These are phyloP conservation scores for Asterionellopsis glacialis DNA, from an alignment of 108 stramenopile genomes.

Conservation along the genomic window DNA sequence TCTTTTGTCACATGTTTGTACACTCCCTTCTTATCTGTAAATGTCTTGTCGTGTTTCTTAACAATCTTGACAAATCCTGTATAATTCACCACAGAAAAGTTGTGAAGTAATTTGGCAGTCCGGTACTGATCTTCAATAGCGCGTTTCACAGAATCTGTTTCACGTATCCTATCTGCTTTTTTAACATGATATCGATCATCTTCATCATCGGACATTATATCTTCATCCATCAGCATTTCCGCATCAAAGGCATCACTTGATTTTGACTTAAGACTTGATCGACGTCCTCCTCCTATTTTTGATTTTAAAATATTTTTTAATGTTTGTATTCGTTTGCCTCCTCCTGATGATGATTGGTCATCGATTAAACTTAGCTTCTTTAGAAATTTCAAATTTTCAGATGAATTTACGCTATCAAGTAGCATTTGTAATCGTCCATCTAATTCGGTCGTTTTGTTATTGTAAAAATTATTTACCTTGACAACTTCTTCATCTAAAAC, in stretches of 20 bases:
- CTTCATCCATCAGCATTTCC: conserved; percentile 10
- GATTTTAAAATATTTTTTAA: not conserved
- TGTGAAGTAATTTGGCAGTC: conserved; percentile 70
- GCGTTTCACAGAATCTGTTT: conserved; percentile 73
- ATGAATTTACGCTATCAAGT: conserved; percentile 46
- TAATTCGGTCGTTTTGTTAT: conserved; percentile 49
- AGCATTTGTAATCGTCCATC: conserved; percentile 54
- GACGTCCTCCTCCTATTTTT: not conserved
- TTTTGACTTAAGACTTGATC: not conserved
- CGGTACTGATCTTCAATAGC: conserved; percentile 76
- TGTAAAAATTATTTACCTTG: conserved; percentile 59
- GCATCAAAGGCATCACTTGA: too few species aligned
- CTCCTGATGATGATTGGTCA: too few species aligned
- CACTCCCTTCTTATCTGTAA: conserved; percentile 54
- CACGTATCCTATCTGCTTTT: conserved; percentile 5
- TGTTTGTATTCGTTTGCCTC: not conserved
- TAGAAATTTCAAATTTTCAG: not conserved
- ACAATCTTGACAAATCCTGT: conserved; percentile 92
- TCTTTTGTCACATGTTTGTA: conserved; percentile 35
- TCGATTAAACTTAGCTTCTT: too few species aligned
- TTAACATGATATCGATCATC: conserved; percentile 14
- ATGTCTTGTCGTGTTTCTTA: conserved; percentile 88
- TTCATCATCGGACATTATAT: conserved; percentile 14
- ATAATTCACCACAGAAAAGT: conserved; percentile 89
- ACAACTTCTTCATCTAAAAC: conserved; percentile 34